phyloP scores from a whole-genome alignment of 345 rosid genomes.

The Eucalyptus curtisii region DNA sequence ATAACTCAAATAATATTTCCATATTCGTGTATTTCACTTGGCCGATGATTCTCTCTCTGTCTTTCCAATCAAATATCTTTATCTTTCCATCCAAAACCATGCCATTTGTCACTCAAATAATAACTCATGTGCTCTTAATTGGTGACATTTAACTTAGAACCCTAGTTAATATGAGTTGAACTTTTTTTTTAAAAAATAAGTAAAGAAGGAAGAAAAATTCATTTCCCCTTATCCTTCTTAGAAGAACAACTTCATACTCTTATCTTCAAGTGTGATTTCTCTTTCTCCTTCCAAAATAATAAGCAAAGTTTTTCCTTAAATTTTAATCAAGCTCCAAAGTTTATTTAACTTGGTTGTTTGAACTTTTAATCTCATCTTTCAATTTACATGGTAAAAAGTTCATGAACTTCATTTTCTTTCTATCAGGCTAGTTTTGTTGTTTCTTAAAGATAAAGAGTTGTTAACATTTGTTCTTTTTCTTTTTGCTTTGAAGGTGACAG shows the following conservation, averaged over 20 bases:
- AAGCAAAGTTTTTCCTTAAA: background rate
- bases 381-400: background rate
- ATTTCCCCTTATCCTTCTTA: background rate
- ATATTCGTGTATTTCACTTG: background rate
- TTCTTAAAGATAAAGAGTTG: background rate
- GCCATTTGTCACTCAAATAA: background rate
- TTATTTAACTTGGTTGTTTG: background rate
- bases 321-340: background rate
- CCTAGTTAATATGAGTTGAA: background rate
- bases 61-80: background rate
- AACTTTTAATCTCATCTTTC: background rate
- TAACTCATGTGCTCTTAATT: background rate
- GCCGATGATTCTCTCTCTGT: background rate
- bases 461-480: background rate
- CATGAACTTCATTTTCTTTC: background rate
- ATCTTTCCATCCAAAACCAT: background rate
- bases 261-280: background rate
- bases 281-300: background rate
- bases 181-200: background rate
- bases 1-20: background rate
- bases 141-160: background rate
- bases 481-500: background rate
- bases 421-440: background rate
- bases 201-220: background rate
- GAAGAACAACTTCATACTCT: background rate